phyloP scores from a whole-genome alignment of 495 filamentous ascomycete genomes.

The Hypoxylon intermedium region DNA sequence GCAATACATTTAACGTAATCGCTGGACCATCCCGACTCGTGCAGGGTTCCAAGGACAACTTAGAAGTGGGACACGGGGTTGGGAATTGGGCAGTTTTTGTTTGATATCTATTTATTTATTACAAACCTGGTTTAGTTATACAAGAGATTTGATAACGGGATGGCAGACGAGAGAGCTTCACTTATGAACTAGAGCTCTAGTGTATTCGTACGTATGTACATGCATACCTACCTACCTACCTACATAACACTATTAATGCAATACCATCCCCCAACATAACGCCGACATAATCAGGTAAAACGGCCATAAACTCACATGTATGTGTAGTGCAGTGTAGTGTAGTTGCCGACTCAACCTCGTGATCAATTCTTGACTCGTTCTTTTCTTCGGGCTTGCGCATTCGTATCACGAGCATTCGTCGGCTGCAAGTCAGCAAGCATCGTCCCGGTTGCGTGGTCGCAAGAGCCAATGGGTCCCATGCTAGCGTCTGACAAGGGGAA shows the following conservation, averaged over 20 bases:
- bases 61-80: slow-evolving; percentile 25
- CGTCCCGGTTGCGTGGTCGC: slow-evolving; percentile 33
- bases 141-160: no score
- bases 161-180: no score
- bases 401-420: slow-evolving; percentile 18
- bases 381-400: not conserved
- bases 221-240: no score
- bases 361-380: not conserved
- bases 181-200: no score
- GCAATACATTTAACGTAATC: slow-evolving; percentile 62
- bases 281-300: no score
- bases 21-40: slow-evolving; percentile 51
- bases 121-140: no score
- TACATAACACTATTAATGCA: not conserved
- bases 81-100: slow-evolving; percentile 1
- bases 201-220: no score
- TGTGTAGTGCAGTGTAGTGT: no score
- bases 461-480: slow-evolving; percentile 29
- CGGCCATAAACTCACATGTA: no score
- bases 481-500: slow-evolving; percentile 30
- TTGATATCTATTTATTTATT: no score
- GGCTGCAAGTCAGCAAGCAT: slow-evolving; percentile 36
- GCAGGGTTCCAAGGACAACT: slow-evolving; percentile 35
- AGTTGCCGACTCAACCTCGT: no score
- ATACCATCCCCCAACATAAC: not conserved